Base-by-base conservation (phyloP, 2,329 filamentous ascomycete species). In the Alternaria consortialis region DNA sequence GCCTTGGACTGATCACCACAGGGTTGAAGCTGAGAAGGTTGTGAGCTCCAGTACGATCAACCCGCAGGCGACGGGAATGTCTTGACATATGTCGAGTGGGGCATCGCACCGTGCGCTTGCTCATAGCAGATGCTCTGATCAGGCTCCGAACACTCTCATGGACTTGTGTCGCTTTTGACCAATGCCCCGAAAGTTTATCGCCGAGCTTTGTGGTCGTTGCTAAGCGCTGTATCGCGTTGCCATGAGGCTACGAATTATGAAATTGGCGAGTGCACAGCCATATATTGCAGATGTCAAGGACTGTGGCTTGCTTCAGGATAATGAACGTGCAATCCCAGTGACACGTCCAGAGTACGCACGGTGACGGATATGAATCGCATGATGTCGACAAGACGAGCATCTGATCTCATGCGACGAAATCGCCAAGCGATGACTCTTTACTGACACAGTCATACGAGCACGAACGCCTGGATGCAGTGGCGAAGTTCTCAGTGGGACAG, bases 331-430 rank as follows among this genome's bases (percentile, higher is more conserved):
- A 53, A 53, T 50, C 32, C 39, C 32, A 53, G 36, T 9, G 31
- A 37, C 46, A 57, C 47, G 60, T 44, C 59, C 58, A 58, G 56
- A 56, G 56, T 40, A 59, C 40, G 43, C 50, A 55, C 65, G 67
- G 62, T 61, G 62, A 63, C 61, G 29, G 39, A 58, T 59, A 56
- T 63, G 57, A 65, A 36, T 50, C 55, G 53, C 54, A 37, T 25
- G 7, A 50, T 15, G 46, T 27, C 32, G 37, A 40, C 17, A 29
- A 53, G 40, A 44, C 39, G 13, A 42, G 34, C 39, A 1, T 53
- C 17, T 25, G 17, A 53, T 29, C 48, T 39, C 36, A 9, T 43
- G 3, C 12, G n/a, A 20, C 36, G 27, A 6, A 20, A 11, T 20
- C 40, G 57, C 53, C 43, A 56, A 56, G 43, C 34, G 42, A 53